Evolutionary conservation across 805 yeast genomes (phyloP), one percentile per base, ranked within the genome.

Genomic region (Starmera quercuum): DNA sequence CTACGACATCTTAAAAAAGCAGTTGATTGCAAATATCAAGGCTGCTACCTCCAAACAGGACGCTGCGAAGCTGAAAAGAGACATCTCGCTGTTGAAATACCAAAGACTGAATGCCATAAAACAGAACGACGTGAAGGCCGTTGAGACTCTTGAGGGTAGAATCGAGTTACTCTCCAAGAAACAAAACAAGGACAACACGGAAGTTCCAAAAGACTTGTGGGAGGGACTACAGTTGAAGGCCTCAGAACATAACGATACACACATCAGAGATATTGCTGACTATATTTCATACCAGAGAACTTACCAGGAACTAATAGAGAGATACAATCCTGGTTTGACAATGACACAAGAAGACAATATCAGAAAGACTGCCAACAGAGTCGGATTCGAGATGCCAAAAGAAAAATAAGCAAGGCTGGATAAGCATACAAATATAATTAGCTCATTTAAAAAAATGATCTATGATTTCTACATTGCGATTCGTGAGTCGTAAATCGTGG

Each of bases 271-370:
- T 49, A 68, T 83, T 11, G 61, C 73, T 5, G 61, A 67, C 8
- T 90, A 75, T 51, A 60, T 90, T 34, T 64, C 67, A 33, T 74
- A 79, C 41, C 97, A 90, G 56, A 66, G 92, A 42, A 74, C 67
- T 10, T 90, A 86, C 59, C 76, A 75, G 39, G 88, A 79, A 43
- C 66, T 90, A 31, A 64, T 88, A 29, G 92, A 83, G 45, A 70
- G 95, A 45, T 92, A 90, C 58, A 85, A 88, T 49, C 90, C 95
- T 4, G 92, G 95, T 3, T 64, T 81, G 40, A 74, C 74, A 18
- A 73, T 82, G 75, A 71, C 77, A 18, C 95, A 83, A 49, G 72
- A 71, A 33, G 96, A 90, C 40, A 77, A 80, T 36, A 78, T 90
- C 19, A 67, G 77, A 46, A 73, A 71, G 52, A 82, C 95, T 1